These are phyloP conservation scores for Stephania yunnanensis DNA, from an alignment of 164 flowering plant genomes.

Conservation along the genomic window DNA sequence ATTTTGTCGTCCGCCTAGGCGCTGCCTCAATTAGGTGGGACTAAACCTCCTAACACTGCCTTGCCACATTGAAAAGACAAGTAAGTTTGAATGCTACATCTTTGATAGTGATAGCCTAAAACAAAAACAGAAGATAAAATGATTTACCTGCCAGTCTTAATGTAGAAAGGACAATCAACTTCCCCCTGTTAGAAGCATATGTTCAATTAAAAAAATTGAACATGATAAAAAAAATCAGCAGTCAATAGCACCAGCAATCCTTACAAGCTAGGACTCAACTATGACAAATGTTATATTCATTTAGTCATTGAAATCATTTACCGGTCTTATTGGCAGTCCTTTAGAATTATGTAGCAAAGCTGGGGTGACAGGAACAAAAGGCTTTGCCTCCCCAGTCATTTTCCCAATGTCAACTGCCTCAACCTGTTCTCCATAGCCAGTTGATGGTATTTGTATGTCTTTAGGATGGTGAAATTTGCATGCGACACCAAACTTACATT, in stretches of 20 bases:
- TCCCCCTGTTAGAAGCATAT: constrained; percentile 58
- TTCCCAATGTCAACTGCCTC: constrained; percentile 22
- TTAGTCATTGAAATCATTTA: constrained; percentile 23
- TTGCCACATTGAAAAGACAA: too few relatives aligned
- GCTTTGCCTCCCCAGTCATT: constrained; percentile 24
- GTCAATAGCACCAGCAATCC: too few relatives aligned
- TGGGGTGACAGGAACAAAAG: constrained; percentile 38
- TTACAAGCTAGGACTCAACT: not conserved
- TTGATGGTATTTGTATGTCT: constrained; percentile 40
- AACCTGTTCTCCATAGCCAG: constrained; percentile 36
- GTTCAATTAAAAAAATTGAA: not conserved
- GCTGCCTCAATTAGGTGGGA: too few relatives aligned
- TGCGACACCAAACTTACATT: constrained; percentile 72
- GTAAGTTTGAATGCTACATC: not conserved
- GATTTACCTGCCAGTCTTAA: constrained; percentile 90
- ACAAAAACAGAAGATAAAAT: not conserved
- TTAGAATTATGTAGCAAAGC: constrained; percentile 65
- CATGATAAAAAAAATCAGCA: not conserved
- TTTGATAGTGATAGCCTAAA: not conserved
- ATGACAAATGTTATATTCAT: not conserved
- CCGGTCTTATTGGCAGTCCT: constrained; percentile 92
- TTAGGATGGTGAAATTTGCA: constrained; percentile 97
- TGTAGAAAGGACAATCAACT: constrained; percentile 89
- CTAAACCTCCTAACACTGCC: too few relatives aligned
- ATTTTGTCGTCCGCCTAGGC: too few relatives aligned